Evolutionary conservation across 176 grass and related monocot genomes (phyloP), one percentile per base, ranked within the genome.

Genomic region (Otatea glauca): DNA sequence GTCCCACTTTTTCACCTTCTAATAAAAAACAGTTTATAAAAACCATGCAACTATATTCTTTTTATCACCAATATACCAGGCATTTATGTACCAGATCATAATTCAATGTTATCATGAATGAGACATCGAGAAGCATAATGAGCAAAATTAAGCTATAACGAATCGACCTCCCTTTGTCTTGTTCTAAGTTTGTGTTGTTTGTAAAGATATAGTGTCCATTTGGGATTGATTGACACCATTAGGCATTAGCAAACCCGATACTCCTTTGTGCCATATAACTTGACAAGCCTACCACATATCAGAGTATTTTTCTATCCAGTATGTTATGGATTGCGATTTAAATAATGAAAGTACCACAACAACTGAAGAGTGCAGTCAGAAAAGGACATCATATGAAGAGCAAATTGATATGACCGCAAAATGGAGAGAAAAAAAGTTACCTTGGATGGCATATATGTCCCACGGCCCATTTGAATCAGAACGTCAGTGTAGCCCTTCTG

Each of bases 381-480:
- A 38, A 70, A 78, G 20, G 41, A 9, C 41, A 42, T 42, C 41
- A 42, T 42, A 42, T 42, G 41, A 42, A 42, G 41, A 7, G 41
- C 0, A 42, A 9, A 42, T 42, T 24, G 64, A 24, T 24, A 45
- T 47, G 43, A 58, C n/a, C 2, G 14, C 38, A 18, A 29, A 42
- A 75, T 51, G 50, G 21, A 59, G 49, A 87, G 1, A 75, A 75
- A 37, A 25, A 72, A 17, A 82, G 18, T 41, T 76, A 92, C 94
- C 94, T 88, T 86, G 2, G 87, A 70, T 34, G 94, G 94, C 2
- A 81, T 35, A 49, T 91, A 97, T 76, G 74, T 81, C 17, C 91
- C 91, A 24, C 85, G 74, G 21, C 91, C 91, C 81, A 93, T 91
- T 82, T 96, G 94, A 69, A 96, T 91, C 38, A 89, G 20, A 75